phyloP scores from a whole-genome alignment of 257 asterid species.

The Rauvolfia tetraphylla region DNA sequence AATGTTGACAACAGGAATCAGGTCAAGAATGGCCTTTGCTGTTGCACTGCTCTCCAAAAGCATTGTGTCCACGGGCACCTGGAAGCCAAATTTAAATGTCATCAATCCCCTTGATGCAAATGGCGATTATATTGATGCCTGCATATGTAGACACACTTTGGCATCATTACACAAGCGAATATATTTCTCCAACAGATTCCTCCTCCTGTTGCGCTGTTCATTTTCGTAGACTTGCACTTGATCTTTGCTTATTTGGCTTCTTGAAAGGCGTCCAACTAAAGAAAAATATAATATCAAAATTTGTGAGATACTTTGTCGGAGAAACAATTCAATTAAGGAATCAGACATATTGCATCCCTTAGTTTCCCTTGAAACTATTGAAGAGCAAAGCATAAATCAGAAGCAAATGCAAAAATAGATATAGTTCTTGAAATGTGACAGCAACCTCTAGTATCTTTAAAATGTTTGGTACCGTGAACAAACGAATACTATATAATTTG shows the following conservation, averaged over 20 bases:
- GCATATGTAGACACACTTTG: constrained; percentile 30
- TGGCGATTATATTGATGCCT: not conserved
- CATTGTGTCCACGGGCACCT: constrained; percentile 76
- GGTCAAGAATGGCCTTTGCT: constrained; percentile 63
- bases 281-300: not conserved
- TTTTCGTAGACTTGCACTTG: constrained; percentile 53
- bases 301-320: not conserved
- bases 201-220: constrained; percentile 65
- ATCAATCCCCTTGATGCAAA: not conserved
- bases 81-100: constrained; percentile 10
- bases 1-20: constrained; percentile 54
- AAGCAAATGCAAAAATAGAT: not conserved
- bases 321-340: not conserved
- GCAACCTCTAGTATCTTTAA: not conserved
- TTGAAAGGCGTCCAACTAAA: constrained; percentile 72
- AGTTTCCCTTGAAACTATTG: not conserved
- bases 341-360: not conserved
- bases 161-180: constrained; percentile 61
- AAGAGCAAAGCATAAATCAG: not conserved
- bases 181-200: constrained; percentile 52
- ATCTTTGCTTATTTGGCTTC: constrained; percentile 67
- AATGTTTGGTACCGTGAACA: not conserved
- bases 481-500: not conserved
- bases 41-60: constrained; percentile 74
- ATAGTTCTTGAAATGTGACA: not conserved